Percentiles rank a stretch among this genome's conserved stretches.
Conservation (phyloP, 1,139 yeast genomes). For the Debaryomyces psychrophilus region DNA sequence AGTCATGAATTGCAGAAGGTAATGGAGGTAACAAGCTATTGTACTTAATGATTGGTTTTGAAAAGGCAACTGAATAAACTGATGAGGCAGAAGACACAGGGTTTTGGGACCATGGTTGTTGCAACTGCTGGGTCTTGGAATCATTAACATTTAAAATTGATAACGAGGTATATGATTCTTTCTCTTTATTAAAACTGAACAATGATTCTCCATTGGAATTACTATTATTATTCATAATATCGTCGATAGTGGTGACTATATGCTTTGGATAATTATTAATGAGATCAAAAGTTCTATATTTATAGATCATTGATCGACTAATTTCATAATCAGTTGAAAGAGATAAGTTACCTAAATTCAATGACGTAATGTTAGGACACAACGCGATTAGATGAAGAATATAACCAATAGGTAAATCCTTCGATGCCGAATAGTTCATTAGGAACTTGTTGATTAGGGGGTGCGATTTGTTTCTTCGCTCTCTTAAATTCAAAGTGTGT, state of each 20-base stretch:
- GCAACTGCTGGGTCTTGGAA: slow-evolving; percentile 1
- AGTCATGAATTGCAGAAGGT: slow-evolving; percentile 32
- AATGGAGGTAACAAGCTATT: slow-evolving; percentile 44
- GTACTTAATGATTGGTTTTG: slow-evolving; percentile 35
- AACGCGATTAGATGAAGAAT: slow-evolving; percentile 59
- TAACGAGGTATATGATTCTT: slow-evolving; percentile 1
- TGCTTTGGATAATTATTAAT: slow-evolving; percentile 43
- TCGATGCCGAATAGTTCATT: slow-evolving; percentile 57
- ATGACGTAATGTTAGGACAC: slow-evolving; percentile 56
- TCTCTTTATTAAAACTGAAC: slow-evolving; percentile 16
- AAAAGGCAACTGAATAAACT: slow-evolving; percentile 32
- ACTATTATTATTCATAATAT: slow-evolving; percentile 20
- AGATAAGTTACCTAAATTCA: slow-evolving; percentile 59
- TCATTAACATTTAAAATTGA: slow-evolving; percentile 12
- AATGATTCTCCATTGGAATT: slow-evolving; percentile 14
- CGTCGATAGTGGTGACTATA: slow-evolving; percentile 27
- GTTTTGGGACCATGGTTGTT: not conserved
- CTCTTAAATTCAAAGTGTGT: not conserved
- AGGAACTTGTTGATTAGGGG: slow-evolving; percentile 64
- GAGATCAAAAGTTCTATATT: slow-evolving; percentile 44
- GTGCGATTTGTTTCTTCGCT: slow-evolving; percentile 34
- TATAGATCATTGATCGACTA: slow-evolving; percentile 30
- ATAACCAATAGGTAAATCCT: slow-evolving; percentile 72
- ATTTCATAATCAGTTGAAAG: slow-evolving; percentile 64
- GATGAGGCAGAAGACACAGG: slow-evolving; percentile 33